phyloP scores from a whole-genome alignment of 371 early-diverging fungal species.

The Homolaphlyctis polyrhiza region DNA sequence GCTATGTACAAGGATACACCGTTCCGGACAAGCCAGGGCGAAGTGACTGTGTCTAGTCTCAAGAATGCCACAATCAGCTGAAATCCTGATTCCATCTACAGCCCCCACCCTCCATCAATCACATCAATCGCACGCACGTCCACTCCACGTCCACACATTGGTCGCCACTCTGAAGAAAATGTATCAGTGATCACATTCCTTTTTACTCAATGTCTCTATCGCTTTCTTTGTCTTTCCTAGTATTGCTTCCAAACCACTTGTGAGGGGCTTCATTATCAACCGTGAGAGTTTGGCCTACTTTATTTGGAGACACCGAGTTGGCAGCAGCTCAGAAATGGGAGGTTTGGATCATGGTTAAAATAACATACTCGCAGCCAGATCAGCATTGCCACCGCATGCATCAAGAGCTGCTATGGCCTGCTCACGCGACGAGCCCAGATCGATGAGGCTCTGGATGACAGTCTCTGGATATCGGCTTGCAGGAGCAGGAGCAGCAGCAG shows the following conservation, averaged over 20 bases:
- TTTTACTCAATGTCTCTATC: not conserved
- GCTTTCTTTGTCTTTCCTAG: too few relatives aligned
- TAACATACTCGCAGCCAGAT: slow-evolving; percentile 68
- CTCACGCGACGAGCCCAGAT: slow-evolving; percentile 57
- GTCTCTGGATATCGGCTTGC: slow-evolving; percentile 40
- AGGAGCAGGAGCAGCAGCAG: slow-evolving; percentile 10
- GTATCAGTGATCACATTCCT: not conserved
- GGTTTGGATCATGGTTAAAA: too few relatives aligned
- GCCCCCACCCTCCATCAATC: too few relatives aligned
- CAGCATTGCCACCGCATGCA: slow-evolving; percentile 75
- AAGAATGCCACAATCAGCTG: slow-evolving; percentile 16
- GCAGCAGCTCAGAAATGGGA: too few relatives aligned
- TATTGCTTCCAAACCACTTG: not conserved
- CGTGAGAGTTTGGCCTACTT: not conserved
- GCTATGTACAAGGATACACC: slow-evolving; percentile 17
- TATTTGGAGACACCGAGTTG: too few relatives aligned
- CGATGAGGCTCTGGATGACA: slow-evolving; percentile 52
- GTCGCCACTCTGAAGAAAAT: too few relatives aligned
- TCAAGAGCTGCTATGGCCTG: slow-evolving; percentile 79
- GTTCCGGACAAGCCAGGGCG: slow-evolving; percentile 34
- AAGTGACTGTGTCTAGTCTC: slow-evolving; percentile 12
- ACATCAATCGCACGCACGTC: too few relatives aligned
- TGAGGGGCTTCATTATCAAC: not conserved
- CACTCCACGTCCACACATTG: too few relatives aligned
- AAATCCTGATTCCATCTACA: too few relatives aligned